Evolutionary conservation across 2,329 filamentous ascomycete genomes (phyloP), one percentile per base, ranked within the genome.

Genomic region (Piedraia hortae): DNA sequence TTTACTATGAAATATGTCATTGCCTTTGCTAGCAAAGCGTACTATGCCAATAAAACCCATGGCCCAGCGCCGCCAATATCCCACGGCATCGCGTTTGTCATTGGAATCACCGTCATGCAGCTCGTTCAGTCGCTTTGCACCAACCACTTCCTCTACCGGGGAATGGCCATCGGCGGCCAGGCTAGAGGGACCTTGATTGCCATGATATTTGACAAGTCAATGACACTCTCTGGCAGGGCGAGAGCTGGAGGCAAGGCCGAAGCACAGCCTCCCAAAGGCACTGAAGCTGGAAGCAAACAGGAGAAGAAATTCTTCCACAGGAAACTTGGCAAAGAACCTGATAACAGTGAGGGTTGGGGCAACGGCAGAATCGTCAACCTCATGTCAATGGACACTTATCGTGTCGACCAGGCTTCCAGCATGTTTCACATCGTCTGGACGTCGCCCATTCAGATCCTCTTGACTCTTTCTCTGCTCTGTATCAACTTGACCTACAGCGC

Each of bases 371-470:
- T 93, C 23, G 65, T 85, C 39, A 89, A 88, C 33, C 42, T 93
- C 34, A 91, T 93, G 80, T 82, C 75, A 28, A 77, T 85, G 19
- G 82, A 93, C 41, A 88, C 80, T 0, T 88, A 89, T 44, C 75
- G 82, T 32, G 56, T 97, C 28, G 80, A 93, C 36, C 71, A 78
- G 39, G 78, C 78, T 1, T 75, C 62, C 17, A 77, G 74, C 18
- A 59, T 91, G 44, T 82, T 91, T 45, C 85, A 97, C 43, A 61
- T 91, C 50, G 53, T 73, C 11, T 97, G 85, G 85, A 75, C 74
- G 1, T 63, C 75, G 0, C 80, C 82, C 0, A 51, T 91, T 17
- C 56, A 69, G 12, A 68, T 78, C 26, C 40, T 85, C 21, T 53
- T 91, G 31, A 85, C 78, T 0, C 56, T 91, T 8, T 57, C 70